These are phyloP conservation scores for Alternaria brassicae DNA, from an alignment of 2,329 filamentous ascomycete genomes.

Conservation along the genomic window DNA sequence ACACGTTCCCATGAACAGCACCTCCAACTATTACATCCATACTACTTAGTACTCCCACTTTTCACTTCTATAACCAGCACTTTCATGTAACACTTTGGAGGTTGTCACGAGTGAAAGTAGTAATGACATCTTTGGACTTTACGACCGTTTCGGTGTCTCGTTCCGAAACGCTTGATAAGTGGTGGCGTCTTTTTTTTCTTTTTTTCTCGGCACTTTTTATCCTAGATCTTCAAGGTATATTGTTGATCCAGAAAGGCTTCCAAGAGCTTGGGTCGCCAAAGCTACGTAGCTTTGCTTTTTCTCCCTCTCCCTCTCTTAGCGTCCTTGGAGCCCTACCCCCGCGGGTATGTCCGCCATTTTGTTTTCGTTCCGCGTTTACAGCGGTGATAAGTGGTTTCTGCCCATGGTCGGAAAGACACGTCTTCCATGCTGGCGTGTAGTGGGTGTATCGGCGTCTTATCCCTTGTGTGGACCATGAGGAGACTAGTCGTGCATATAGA, in stretches of 20 bases:
- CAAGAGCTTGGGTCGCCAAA: neutral
- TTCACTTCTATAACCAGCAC: neutral
- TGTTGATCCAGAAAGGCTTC: neutral
- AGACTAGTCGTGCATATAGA: neutral
- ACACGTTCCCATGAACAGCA: neutral
- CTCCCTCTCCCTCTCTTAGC: neutral
- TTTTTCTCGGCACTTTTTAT: neutral
- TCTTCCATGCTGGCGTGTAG: neutral
- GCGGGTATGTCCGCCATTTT: neutral
- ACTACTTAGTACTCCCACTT: neutral
- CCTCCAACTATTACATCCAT: neutral
- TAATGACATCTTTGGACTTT: neutral
- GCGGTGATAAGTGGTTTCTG: neutral
- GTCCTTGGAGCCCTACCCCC: neutral
- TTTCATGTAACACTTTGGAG: neutral
- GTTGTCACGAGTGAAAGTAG: neutral
- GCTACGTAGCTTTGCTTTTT: neutral
- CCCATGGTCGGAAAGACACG: neutral
- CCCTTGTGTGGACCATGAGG: neutral
- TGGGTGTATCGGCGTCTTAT: neutral
- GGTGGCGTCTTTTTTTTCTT: neutral
- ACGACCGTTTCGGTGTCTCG: neutral
- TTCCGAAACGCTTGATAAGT: neutral
- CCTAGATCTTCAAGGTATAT: neutral
- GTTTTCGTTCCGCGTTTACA: neutral